Evolutionary conservation across 345 rosid genomes (phyloP).

Genomic region (Citrus hindsii): DNA sequence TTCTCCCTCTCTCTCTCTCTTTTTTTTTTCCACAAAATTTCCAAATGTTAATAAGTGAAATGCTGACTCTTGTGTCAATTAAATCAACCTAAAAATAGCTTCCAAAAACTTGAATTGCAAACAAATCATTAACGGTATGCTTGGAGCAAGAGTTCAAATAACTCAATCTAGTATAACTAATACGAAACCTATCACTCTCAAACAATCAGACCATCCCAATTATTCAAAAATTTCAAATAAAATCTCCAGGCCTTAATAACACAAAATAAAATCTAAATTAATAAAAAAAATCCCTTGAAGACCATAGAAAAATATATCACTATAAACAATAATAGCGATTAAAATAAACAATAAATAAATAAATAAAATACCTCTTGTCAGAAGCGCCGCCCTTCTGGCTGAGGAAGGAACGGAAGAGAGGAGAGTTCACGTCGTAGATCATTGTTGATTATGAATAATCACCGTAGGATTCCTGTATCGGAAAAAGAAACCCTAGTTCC

Average conservation of each 20-base stretch:
- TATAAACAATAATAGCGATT: neutral
- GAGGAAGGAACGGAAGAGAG: constrained; percentile 86
- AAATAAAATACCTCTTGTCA: constrained; percentile 63
- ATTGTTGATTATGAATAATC: constrained; percentile 21
- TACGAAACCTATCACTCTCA: neutral
- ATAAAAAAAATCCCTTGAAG: too few species aligned
- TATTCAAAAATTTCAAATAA: neutral
- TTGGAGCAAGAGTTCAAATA: neutral
- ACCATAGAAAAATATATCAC: neutral
- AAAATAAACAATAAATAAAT: neutral
- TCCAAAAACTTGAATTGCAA: neutral
- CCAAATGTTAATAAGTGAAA: neutral
- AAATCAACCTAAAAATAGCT: neutral
- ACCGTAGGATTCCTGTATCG: neutral
- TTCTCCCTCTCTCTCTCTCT: too few species aligned
- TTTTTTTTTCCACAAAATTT: neutral
- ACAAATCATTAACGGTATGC: neutral
- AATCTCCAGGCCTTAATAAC: neutral
- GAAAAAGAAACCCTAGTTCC: constrained; percentile 18
- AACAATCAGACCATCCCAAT: neutral
- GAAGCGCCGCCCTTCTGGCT: constrained; percentile 93
- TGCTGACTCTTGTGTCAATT: neutral
- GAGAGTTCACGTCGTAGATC: constrained; percentile 98
- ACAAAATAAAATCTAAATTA: neutral
- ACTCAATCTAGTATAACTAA: neutral